Percentiles rank a stretch among this genome's conserved stretches.
phyloP scores from a whole-genome alignment of 2,329 filamentous ascomycete genomes.

The Aspergillus sp. region DNA sequence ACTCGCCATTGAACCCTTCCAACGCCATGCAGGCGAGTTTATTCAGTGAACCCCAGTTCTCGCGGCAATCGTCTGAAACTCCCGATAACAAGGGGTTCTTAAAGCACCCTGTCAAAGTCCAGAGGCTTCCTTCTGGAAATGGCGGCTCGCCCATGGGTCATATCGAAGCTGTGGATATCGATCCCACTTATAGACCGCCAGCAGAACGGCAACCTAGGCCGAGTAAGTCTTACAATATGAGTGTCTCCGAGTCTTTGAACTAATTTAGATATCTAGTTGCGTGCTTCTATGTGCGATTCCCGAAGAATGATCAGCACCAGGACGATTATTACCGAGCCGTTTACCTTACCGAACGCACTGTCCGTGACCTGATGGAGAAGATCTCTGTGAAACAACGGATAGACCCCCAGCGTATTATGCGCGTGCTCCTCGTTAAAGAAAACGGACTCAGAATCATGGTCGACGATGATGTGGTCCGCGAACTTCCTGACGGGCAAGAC shows the following conservation, averaged over 20 bases:
- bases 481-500: conserved; percentile 86
- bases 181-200: conserved; percentile 78
- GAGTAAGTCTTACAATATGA: conserved; percentile 42
- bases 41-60: conserved; percentile 24
- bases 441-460: conserved; percentile 80
- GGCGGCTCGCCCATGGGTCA: conserved; percentile 64
- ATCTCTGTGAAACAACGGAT: conserved; percentile 80
- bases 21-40: conserved; percentile 17
- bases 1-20: conserved; percentile 31
- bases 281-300: conserved; percentile 78
- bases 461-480: conserved; percentile 83
- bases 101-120: conserved; percentile 33
- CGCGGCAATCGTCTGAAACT: conserved; percentile 21
- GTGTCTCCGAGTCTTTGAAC: conserved; percentile 5
- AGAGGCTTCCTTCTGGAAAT: conserved; percentile 24
- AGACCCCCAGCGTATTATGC: conserved; percentile 68
- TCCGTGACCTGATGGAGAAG: conserved; percentile 70
- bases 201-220: conserved; percentile 69
- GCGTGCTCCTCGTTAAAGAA: conserved; percentile 70
- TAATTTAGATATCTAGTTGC: conserved; percentile 58
- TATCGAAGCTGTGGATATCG: conserved; percentile 92
- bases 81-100: conserved; percentile 20
- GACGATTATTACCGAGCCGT: conserved; percentile 76
- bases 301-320: conserved; percentile 49
- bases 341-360: conserved; percentile 76